Evolutionary conservation across 2,329 filamentous ascomycete genomes (phyloP), one percentile per base, ranked within the genome.

Genomic region (Talaromyces rugulosus): DNA sequence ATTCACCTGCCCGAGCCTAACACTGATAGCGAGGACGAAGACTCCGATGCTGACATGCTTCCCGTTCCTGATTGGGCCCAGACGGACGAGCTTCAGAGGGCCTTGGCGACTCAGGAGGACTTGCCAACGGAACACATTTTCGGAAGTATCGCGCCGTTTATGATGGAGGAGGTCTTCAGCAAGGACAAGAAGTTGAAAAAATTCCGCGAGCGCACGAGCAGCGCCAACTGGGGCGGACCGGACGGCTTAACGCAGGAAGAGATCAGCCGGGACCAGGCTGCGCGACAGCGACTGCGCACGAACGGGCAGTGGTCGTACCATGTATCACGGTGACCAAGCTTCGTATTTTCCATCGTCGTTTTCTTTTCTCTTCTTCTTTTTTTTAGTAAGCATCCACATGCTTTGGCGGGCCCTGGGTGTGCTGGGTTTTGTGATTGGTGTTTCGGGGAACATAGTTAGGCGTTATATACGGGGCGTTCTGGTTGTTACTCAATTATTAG

Each of bases 111-210:
- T 56, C 96, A 99, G 74, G 93, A 99, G 75, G 85, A 87, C 9
- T 84, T 74, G 66, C 76, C 76, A 59, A 73, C 95, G 67, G 92
- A 99, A 70, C 91, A 92, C 0, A 90, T 99, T 59, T 99, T 99
- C 71, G 95, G 95, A 0, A 90, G 91, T 0, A 92, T 96, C 28
- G 88, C 85, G 11, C 91, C 92, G 12, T 82, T 99, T 66, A 91
- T 92, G 71, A 95, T 99, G 89, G 96, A 99, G 71, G 93, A 98
- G 73, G 92, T 97, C 34, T 99, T 99, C 78, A 89, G 85, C 76
- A 91, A 92, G 75, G 93, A 90, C 76, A 92, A 92, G 75, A 92
- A 94, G 66, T 87, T 90, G 75, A 90, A 91, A 80, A 91, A 92
- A 72, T 98, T 97, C 82, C 87, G 96, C 18, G 88, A 91, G 58